Conservation (phyloP, 306 rosid species). For the Aeschynomene evenia region DNA sequence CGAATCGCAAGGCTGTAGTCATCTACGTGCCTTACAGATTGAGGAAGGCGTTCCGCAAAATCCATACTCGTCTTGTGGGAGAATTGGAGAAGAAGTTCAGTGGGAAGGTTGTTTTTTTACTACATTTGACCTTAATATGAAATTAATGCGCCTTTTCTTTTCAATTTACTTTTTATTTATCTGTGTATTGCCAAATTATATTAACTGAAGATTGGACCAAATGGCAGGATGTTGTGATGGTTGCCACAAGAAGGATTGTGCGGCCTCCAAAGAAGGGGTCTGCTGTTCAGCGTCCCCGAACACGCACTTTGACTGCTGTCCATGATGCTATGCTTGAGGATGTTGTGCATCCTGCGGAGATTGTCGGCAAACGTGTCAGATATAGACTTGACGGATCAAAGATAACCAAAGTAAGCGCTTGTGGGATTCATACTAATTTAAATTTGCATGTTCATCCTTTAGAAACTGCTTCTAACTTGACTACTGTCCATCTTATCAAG, state of each 20-base stretch:
- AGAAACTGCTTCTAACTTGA: neutral
- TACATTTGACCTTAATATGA: neutral
- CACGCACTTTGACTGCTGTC: conserved; percentile 70
- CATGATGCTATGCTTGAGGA: conserved; percentile 75
- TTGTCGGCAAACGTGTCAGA: conserved; percentile 60
- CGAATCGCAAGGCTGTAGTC: conserved; percentile 69
- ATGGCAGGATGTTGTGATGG: conserved; percentile 59
- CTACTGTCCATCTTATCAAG: conserved; percentile 1
- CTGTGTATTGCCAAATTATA: neutral
- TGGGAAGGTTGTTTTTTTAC: conserved; percentile 52
- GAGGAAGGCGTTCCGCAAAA: conserved; percentile 67
- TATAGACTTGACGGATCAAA: conserved; percentile 64
- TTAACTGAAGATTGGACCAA: neutral
- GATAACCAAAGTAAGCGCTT: conserved; percentile 49
- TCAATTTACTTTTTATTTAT: neutral
- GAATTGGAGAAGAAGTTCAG: conserved; percentile 75
- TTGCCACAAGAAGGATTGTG: conserved; percentile 68
- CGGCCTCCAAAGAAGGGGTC: conserved; percentile 87
- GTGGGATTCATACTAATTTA: neutral
- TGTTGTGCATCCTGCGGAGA: conserved; percentile 69
- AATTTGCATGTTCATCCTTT: neutral
- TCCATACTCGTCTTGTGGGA: conserved; percentile 62
- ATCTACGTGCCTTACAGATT: conserved; percentile 61
- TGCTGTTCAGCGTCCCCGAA: conserved; percentile 66
- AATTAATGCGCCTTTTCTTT: neutral